Evolutionary conservation across 495 filamentous ascomycete species (phyloP), one percentile per base, ranked within the genome.

Genomic region (Talaromyces ruber): DNA sequence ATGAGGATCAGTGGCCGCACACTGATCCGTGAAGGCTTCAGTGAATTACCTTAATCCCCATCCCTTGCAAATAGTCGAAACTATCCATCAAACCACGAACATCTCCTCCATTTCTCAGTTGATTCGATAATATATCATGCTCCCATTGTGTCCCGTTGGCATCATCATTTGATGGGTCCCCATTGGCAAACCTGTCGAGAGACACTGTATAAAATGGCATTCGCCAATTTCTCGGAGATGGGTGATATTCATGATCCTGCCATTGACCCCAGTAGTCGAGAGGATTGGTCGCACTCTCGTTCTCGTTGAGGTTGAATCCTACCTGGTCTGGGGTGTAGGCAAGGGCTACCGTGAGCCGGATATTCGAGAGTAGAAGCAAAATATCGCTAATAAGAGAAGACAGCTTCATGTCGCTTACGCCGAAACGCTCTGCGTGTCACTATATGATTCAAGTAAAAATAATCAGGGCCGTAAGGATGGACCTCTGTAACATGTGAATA

Each of bases 121-220:
- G 73, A 51, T 72, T 76, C 4, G 70, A 71, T 54, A 68, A 67
- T 47, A 73, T 60, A 62, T 75, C 73, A 60, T 73, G 72, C 59
- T 74, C 72, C 71, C 71, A 74, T 39, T 69, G 66, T 28, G 72
- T 74, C 43, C 71, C 71, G 58, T 76, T 76, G 21, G 68, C 66
- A 47, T 76, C 65, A 58, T 76, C 73, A 37, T 76, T 76, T 32
- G 64, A 66, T 3, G 74, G 74, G 52, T 76, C 74, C 16, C 74
- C 74, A 63, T 76, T 74, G 6, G 74, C 71, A 62, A 75, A 75
- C 21, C 67, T 67, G 58, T 76, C 74, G 30, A 74, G 65, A 47
- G 71, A 74, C 14, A 75, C 29, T 5, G 74, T 74, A 60, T 76
- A 76, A 60, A 75, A 69, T 9, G 74, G 74, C 43, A 76, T 71